These are phyloP conservation scores for Purpureocillium takamizusanense DNA, from an alignment of 2,329 filamentous ascomycete genomes.

Conservation along the genomic window DNA sequence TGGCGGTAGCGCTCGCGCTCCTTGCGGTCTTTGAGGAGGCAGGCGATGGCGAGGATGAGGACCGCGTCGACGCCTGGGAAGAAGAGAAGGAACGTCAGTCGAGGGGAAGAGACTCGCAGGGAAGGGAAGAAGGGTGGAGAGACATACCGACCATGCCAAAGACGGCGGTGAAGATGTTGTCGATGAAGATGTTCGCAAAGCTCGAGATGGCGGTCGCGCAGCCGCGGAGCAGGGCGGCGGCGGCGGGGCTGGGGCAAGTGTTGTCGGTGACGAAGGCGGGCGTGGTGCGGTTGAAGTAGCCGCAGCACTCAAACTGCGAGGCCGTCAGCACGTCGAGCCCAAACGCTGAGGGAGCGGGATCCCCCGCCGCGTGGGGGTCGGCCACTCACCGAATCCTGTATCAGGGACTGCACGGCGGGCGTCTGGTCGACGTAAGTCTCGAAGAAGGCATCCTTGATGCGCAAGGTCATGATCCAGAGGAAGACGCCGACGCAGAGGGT, in stretches of 20 bases:
- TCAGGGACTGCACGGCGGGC: slow-evolving; percentile 50
- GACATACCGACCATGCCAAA: slow-evolving; percentile 66
- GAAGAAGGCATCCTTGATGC: slow-evolving; percentile 53
- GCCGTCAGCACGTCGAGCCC: neutral
- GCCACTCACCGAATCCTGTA: slow-evolving; percentile 56
- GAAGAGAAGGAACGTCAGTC: no score
- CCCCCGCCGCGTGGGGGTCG: neutral
- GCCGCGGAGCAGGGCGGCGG: slow-evolving; percentile 60
- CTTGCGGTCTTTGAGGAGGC: slow-evolving; percentile 71
- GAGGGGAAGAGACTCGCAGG: no score
- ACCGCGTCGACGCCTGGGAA: slow-evolving; percentile 50
- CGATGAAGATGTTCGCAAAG: slow-evolving; percentile 63
- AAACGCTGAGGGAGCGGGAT: no score
- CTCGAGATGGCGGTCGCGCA: slow-evolving; percentile 59
- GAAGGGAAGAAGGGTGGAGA: neutral
- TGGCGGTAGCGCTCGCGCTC: slow-evolving; percentile 70
- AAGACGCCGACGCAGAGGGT: slow-evolving; percentile 57
- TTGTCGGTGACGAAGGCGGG: slow-evolving; percentile 63
- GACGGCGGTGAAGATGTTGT: slow-evolving; percentile 67
- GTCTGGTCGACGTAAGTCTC: slow-evolving; percentile 52
- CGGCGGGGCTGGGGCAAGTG: slow-evolving; percentile 60
- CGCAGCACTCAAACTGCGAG: slow-evolving; percentile 67
- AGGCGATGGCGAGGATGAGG: slow-evolving; percentile 62
- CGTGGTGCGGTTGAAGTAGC: slow-evolving; percentile 63
- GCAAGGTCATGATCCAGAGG: slow-evolving; percentile 67